Conservation (phyloP, 1,284 basidiomycete species). For the Papiliotrema terrestris region DNA sequence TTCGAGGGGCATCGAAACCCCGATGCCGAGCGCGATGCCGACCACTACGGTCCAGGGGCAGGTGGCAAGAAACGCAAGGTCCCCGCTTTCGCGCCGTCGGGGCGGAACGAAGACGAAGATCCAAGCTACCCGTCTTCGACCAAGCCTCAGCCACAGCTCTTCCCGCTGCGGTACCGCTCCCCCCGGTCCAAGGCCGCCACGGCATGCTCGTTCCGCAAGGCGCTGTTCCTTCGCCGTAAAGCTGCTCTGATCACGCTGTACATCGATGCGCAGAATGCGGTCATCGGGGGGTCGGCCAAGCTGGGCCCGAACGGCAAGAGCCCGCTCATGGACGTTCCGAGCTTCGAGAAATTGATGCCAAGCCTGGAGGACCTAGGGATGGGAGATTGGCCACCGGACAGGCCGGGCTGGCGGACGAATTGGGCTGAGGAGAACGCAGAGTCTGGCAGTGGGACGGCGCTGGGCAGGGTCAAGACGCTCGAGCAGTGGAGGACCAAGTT, state of each 20-base stretch:
- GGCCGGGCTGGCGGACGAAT: constrained; percentile 31
- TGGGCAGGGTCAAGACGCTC: constrained; percentile 5
- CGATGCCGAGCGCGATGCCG: constrained; percentile 21
- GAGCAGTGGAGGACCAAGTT: constrained; percentile 28
- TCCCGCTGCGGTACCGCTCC: constrained; percentile 4
- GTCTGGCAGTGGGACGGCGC: not conserved
- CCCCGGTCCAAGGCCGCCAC: constrained; percentile 11
- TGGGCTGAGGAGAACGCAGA: constrained; percentile 1
- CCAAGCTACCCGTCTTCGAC: not conserved
- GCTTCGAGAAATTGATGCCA: constrained; percentile 33
- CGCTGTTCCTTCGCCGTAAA: constrained; percentile 35
- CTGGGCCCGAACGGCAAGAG: not conserved
- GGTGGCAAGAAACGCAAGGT: constrained; percentile 42
- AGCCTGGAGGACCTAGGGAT: constrained; percentile 33
- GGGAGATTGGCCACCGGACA: constrained; percentile 34
- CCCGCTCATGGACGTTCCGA: constrained; percentile 20
- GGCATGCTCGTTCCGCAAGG: constrained; percentile 18
- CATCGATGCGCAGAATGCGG: constrained; percentile 32
- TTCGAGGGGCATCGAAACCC: constrained; percentile 1
- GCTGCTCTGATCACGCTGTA: constrained; percentile 37
- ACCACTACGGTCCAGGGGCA: constrained; percentile 22
- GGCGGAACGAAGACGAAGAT: constrained; percentile 2
- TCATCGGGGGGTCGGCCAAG: not conserved
- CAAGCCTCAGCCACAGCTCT: not conserved
- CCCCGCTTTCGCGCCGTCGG: constrained; percentile 16